Base-by-base conservation (phyloP, 805 yeast genomes). In the Yamadazyma sp. region DNA sequence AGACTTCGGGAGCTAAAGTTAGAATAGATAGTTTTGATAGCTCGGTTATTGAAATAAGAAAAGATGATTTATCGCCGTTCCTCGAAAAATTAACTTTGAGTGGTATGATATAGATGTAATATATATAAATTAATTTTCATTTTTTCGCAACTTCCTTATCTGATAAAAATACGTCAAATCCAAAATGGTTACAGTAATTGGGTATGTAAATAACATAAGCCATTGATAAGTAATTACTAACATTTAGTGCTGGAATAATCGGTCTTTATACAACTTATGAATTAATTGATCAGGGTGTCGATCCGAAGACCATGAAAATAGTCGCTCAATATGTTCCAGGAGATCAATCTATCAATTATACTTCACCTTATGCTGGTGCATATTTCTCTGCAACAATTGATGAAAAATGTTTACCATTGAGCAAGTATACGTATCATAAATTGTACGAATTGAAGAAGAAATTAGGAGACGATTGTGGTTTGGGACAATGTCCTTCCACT, bases 11-110 rank as follows among this genome's bases (percentile, higher is more conserved):
- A 27, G 96, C 97, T 3, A 80, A 84, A 48, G 88, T 88, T 13
- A 74, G 91, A 50, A 84, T 93, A 43, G 98, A 93, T 56, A 87
- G 95, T 52, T 93, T 93, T 60, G 98, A 93, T 55, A 85, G 95
- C 44, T 80, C 97, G 3, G 86, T 93, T 15, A 87, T 93, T 28
- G 97, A 93, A 61, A 80, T 93, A 27, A 65, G 86, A 40, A 82
- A 80, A 52, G 96, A 89, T 31, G 98, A 93, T 55, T 65, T 93
- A 43, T 70, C 87, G 4, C 86, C 95, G 32, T 93, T 93, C 52
- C 61, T 93, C 42, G 98, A 93, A 55, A 77, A 78, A 39, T 64
- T 91, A 42, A 86, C 95, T 8, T 56, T 83, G 31, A 82, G 88
- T 63, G 89, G 89, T 10, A 48, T 64, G 32, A 51, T 63, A 17